A percentile compares a stretch with the other conserved stretches of the same genome.
Evolutionary conservation across 352 stramenopile species (phyloP).

Genomic region (Globisporangium nodosum): DNA sequence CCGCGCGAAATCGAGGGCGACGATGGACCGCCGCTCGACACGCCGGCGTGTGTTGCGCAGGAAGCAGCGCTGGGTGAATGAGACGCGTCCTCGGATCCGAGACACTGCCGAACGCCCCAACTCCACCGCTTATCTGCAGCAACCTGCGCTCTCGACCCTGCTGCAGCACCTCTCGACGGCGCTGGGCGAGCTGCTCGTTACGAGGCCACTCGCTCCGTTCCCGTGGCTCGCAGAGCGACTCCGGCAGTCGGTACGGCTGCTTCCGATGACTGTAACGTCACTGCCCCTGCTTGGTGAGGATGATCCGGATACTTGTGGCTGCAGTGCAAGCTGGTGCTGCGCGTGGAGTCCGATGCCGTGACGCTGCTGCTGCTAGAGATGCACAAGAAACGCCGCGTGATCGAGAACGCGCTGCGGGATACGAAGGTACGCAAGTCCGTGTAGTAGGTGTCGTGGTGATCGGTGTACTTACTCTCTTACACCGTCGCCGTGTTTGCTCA

Average conservation of each 20-base stretch:
- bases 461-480: background rate
- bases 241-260: constrained; percentile 29
- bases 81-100: constrained; percentile 5
- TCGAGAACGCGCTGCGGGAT: constrained; percentile 43
- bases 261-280: background rate
- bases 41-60: constrained; percentile 9
- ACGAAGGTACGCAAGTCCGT: constrained; percentile 24
- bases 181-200: constrained; percentile 39
- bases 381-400: constrained; percentile 63
- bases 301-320: background rate
- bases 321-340: constrained; percentile 58
- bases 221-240: constrained; percentile 58
- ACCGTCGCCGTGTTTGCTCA: background rate
- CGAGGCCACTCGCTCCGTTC: constrained; percentile 37
- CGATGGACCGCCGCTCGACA: constrained; percentile 7
- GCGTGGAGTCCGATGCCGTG: constrained; percentile 31
- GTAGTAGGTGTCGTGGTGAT: background rate
- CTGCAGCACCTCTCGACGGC: constrained; percentile 52
- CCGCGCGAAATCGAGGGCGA: too few species aligned
- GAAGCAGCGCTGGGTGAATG: constrained; percentile 21
- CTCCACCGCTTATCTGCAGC: constrained; percentile 31
- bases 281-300: background rate
- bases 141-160: constrained; percentile 22
- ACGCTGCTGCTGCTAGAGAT: constrained; percentile 53
- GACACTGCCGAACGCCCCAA: constrained; percentile 22